Base-by-base conservation (phyloP, 768 basidiomycete species). In the Inosperma sp. region DNA sequence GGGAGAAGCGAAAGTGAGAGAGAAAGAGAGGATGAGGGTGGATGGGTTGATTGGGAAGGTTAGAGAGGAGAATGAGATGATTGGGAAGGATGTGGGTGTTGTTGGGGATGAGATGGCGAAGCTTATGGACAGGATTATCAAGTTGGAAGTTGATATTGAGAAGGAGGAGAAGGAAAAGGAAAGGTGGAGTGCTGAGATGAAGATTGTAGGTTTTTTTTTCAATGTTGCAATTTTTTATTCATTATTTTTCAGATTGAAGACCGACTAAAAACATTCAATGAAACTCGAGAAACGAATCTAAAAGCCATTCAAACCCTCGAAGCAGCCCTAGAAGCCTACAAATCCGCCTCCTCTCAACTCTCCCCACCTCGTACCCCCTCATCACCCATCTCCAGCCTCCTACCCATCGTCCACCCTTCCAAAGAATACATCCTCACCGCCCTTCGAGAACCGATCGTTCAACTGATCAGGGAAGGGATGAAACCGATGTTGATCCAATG, bases 271-370 rank as follows among this genome's bases (percentile, higher is more conserved):
- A 43, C 25, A 2, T 62, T 52, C 31, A 35, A 52, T 1, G 29
- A 34, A 19, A 31, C 50, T 6, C 60, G 55, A 33, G 51, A 57
- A 12, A 36, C 54, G 21, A 57, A 58, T 12, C 19, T 30, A 26
- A 44, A 48, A n/a, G 45, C 47, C 22, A 52, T 56, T 21, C 19
- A 35, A 34, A 59, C 55, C 26, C 55, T 63, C 33, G 57, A 60
- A 46, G 35, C 45, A 4, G 61, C 64, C 17, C 41, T 65, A 19
- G 60, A 60, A 34, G 62, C 64, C 6, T 63, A 62, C 40, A 53
- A 29, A 48, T 53, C 23, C 42, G 48, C 8, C 52, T 56, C 8
- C 56, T 55, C 13, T 54, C 62, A 7, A 31, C 52, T 31, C 7
- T 44, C 44, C 4, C 25, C 46, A 23, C 42, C 40, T 19, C 40